Evolutionary conservation across 257 asterid species (phyloP), one percentile per base, ranked within the genome.

Genomic region (Parsonsia alboflavescens): DNA sequence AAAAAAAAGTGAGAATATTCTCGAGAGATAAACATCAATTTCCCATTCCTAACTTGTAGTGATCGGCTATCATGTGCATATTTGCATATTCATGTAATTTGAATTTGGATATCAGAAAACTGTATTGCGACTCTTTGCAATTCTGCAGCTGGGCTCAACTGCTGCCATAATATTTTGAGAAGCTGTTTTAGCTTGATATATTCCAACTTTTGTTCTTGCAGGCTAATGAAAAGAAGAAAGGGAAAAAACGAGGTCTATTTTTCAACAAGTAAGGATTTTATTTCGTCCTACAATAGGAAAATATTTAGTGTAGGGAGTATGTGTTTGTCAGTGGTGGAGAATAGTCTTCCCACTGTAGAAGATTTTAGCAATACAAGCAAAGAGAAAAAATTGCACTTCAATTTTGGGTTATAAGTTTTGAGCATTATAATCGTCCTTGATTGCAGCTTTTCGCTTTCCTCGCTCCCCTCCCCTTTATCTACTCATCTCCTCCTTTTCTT

Each of bases 141-240:
- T 4, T 45, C 52, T n/a, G 19, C 30, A 5, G 54, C 10, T 45
- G 36, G 15, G 11, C 26, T 53, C 26, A 33, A 33, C 39, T 33
- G 39, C 10, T 46, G 50, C 12, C 59, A 0, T 6, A 8, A 19
- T 53, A n/a, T 53, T 53, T 54, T 54, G 61, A 54, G 42, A 4
- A 12, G 49, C 17, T 21, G 54, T 50, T 39, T 52, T 62, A 19
- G 24, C 50, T 30, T 74, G 42, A 78, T 26, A 7, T 63, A 46
- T 69, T 75, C 36, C 39, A 46, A 11, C 45, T 41, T 56, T 48
- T 50, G 68, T 72, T 66, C 48, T 26, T 86, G 89, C 93, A 92
- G 97, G 98, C 96, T 78, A 85, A 84, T 78, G 97, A 88, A 79
- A 93, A 87, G 86, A 93, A 83, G 89, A 93, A 89, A 75, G 83